A percentile compares a stretch with the other conserved stretches of the same genome.
phyloP scores from a whole-genome alignment of 371 early-diverging fungal species.

The Batkoa obscura region DNA sequence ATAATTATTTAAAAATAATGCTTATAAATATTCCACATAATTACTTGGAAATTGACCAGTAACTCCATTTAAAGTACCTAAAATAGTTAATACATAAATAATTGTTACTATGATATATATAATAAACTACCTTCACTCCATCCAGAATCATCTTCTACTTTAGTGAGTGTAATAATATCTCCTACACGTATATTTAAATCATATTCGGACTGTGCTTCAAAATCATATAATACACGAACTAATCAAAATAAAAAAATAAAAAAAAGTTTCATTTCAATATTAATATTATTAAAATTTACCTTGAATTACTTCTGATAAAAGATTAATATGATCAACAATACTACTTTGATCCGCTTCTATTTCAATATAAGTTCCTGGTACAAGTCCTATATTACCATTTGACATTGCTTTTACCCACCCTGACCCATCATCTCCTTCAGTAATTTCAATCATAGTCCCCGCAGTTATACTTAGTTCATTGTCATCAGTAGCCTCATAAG shows the following conservation, averaged over 20 bases:
- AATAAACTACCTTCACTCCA: slow-evolving; percentile 48
- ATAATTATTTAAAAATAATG: too few relatives aligned
- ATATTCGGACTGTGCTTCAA: slow-evolving; percentile 45
- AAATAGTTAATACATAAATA: slow-evolving; percentile 1
- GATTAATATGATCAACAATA: slow-evolving; percentile 52
- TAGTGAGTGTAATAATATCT: slow-evolving; percentile 36
- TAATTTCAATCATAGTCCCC: neutral
- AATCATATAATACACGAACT: slow-evolving; percentile 59
- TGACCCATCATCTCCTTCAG: slow-evolving; percentile 18
- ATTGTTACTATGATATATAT: neutral
- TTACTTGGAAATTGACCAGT: slow-evolving; percentile 65
- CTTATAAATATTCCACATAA: slow-evolving; percentile 30
- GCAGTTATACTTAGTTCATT: neutral
- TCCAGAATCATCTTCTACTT: slow-evolving; percentile 34
- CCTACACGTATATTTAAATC: slow-evolving; percentile 51
- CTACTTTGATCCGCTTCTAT: slow-evolving; percentile 25
- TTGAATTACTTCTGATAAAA: neutral
- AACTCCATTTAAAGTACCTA: slow-evolving; percentile 37
- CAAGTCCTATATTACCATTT: neutral
- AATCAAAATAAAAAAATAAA: neutral
- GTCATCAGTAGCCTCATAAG: slow-evolving; percentile 1
- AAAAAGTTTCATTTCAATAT: neutral
- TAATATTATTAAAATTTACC: neutral
- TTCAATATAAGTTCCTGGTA: slow-evolving; percentile 1
- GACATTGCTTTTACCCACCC: slow-evolving; percentile 56